A percentile compares a stretch with the other conserved stretches of the same genome.
Evolutionary conservation across 768 basidiomycete genomes (phyloP).

Genomic region (Pisolithus tinctorius): DNA sequence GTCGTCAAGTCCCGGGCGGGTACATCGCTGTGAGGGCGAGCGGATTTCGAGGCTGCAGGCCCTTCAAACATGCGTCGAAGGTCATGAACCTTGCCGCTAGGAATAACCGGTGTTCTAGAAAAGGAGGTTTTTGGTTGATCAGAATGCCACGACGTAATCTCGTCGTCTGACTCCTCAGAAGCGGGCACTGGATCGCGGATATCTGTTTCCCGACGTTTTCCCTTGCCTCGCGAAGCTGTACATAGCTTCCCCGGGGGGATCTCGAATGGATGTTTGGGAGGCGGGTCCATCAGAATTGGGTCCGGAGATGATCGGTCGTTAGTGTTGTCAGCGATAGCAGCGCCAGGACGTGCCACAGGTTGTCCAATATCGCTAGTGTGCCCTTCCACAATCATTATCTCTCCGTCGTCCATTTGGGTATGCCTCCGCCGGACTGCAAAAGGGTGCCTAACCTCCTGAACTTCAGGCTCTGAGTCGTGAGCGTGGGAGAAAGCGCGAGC

Average conservation of each 20-base stretch:
- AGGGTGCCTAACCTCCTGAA: slow-evolving; percentile 14
- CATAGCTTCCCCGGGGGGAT: slow-evolving; percentile 10
- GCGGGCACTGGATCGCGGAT: slow-evolving; percentile 9
- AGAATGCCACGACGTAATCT: slow-evolving; percentile 12
- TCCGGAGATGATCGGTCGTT: slow-evolving; percentile 19
- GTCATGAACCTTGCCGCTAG: slow-evolving; percentile 10
- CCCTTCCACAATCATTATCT: slow-evolving; percentile 14
- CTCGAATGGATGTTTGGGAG: background rate
- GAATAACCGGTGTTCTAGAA: slow-evolving; percentile 10
- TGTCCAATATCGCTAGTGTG: slow-evolving; percentile 19
- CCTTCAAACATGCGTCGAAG: slow-evolving; percentile 9
- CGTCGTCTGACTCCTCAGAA: slow-evolving; percentile 19
- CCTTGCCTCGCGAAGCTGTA: slow-evolving; percentile 9
- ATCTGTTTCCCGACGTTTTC: slow-evolving; percentile 17
- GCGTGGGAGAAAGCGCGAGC: background rate
- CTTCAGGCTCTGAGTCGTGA: slow-evolving; percentile 13
- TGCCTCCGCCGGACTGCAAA: background rate
- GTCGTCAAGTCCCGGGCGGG: slow-evolving; percentile 4
- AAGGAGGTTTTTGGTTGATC: background rate
- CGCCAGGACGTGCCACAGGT: slow-evolving; percentile 9
- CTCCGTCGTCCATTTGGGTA: slow-evolving; percentile 8
- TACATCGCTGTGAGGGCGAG: background rate
- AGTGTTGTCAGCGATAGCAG: background rate
- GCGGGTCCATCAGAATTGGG: background rate
- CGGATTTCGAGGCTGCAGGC: slow-evolving; percentile 1